Evolutionary conservation across 2,329 filamentous ascomycete genomes (phyloP), one percentile per base, ranked within the genome.

Genomic region (Phialophora macrospora): DNA sequence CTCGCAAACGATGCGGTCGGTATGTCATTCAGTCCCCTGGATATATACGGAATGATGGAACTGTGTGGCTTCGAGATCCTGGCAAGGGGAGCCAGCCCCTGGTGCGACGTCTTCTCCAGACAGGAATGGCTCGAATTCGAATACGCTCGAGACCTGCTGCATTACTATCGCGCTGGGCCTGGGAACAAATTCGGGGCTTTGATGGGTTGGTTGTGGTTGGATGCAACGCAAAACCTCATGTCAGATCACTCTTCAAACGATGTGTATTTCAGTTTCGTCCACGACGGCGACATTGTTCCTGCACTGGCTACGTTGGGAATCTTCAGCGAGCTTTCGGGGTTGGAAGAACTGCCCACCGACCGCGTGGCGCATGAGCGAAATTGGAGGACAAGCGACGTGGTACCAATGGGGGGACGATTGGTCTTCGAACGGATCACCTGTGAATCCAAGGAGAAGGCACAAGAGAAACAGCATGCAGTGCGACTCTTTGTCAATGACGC

Each of bases 61-160:
- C 82, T 87, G 77, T 87, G 85, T 72, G 85, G 83, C 0, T 88
- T 87, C 68, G 85, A 87, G 73, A 84, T 78, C 0, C 80, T 83
- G 2, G 81, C 82, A 0, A 79, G 82, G 63, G 85, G 85, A 6
- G 76, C 74, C 24, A 86, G 83, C 72, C 78, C 79, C 5, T 87
- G 85, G 85, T 87, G 85, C 68, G 74, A 82, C 62, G 78, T 86
- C 8, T 87, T 87, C 72, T 83, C 80, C 0, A 76, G 77, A 34
- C 74, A 82, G 1, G 85, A 87, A 55, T 86, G 84, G 79, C 73
- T 81, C 12, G 73, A 79, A 57, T 87, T 87, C 67, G 85, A 85
- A 69, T 87, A 87, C 70, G 85, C 84, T 1, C 79, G 85, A 32
- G 85, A 87, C 71, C 49, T 87, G 3, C 73, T 85, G 14, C 84